Conservation (phyloP, 2,329 filamentous ascomycete genomes). For the Penicillium griseofulvum region DNA sequence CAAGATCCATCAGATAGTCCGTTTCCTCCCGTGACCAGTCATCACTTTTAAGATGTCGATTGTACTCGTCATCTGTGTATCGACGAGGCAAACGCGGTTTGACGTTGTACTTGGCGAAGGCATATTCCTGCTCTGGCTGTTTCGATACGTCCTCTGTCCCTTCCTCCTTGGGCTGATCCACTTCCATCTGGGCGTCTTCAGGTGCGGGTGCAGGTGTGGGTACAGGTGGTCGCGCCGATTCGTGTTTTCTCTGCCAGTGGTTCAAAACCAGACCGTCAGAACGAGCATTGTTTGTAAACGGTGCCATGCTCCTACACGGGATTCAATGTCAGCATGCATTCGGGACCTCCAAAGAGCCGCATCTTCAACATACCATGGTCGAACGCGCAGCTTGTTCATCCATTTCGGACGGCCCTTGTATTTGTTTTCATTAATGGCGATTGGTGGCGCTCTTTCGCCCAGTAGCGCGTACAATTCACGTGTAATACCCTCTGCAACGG, state of each 20-base stretch:
- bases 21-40: conserved; percentile 94
- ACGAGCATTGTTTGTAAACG: conserved; percentile 77
- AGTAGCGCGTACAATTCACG: conserved; percentile 52
- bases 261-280: conserved; percentile 67
- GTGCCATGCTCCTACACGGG: conserved; percentile 64
- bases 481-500: conserved; percentile 47
- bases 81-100: conserved; percentile 67
- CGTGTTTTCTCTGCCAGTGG: conserved; percentile 75
- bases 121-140: conserved; percentile 47
- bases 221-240: conserved; percentile 36
- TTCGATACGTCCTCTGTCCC: conserved; percentile 32
- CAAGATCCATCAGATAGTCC: conserved; percentile 78
- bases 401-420: conserved; percentile 52
- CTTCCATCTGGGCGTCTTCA: conserved; percentile 39
- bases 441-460: conserved; percentile 52
- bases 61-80: conserved; percentile 87
- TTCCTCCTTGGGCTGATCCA: conserved; percentile 40
- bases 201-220: conserved; percentile 19
- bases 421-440: conserved; percentile 52
- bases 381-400: conserved; percentile 44
- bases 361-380: conserved; percentile 50
- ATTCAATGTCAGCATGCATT: conserved; percentile 31
- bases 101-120: conserved; percentile 86
- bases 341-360: conserved; percentile 52
- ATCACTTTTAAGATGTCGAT: conserved; percentile 65